A percentile compares a stretch with the other conserved stretches of the same genome.
phyloP scores from a whole-genome alignment of 179 eudicot genomes.

The Carnegiea gigantea region DNA sequence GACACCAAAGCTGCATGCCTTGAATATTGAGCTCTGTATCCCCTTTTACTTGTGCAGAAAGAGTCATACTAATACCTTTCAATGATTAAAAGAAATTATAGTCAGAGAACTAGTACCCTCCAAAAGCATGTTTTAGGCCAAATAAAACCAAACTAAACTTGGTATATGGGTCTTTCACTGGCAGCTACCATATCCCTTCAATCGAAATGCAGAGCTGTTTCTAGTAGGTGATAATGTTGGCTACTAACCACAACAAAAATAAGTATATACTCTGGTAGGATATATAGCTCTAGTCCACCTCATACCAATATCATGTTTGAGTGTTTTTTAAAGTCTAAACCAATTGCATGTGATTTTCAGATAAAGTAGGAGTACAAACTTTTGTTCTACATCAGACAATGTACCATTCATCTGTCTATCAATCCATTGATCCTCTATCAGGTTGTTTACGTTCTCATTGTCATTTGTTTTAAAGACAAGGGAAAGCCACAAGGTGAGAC shows the following conservation, averaged over 20 bases:
- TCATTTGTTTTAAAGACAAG: neutral
- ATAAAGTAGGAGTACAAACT: neutral
- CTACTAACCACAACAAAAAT: neutral
- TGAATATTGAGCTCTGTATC: neutral
- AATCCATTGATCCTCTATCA: neutral
- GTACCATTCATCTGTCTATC: neutral
- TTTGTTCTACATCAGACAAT: neutral
- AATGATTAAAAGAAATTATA: too few species aligned
- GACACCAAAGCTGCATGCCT: neutral
- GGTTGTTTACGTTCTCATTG: neutral
- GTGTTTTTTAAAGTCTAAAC: neutral
- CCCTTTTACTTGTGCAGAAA: too few species aligned
- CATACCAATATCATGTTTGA: too few species aligned
- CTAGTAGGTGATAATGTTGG: neutral
- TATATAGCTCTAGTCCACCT: neutral
- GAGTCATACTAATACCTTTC: too few species aligned
- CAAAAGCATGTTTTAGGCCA: neutral
- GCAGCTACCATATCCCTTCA: neutral
- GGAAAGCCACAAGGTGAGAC: slow-evolving; percentile 2
- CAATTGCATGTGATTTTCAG: neutral
- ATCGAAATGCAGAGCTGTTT: neutral
- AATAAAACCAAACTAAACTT: neutral
- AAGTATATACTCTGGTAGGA: neutral
- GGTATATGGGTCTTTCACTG: neutral
- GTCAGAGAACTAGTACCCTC: neutral